Base-by-base conservation (phyloP, 495 filamentous ascomycete genomes). In the Aspergillus carlsbadensis region DNA sequence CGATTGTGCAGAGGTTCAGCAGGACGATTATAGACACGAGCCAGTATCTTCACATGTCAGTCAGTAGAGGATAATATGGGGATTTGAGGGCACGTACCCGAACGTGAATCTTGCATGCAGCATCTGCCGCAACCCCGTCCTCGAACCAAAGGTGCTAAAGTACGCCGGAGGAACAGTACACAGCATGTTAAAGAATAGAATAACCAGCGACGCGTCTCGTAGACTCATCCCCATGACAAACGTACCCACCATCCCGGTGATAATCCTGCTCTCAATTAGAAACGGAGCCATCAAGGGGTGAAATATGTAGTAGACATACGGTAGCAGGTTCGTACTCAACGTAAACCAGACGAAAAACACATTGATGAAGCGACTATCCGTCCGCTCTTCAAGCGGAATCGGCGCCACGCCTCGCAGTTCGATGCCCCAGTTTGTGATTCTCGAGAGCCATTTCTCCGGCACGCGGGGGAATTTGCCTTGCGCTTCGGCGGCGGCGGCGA, bases 51-150 rank as follows among this genome's bases (percentile, higher is more conserved):
- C 10, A 39, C 11, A 26, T n/a, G n/a, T 39, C 10, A 39, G 48
- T 20, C 15, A 8, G 31, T n/a, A n/a, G n/a, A n/a, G n/a, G n/a
- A n/a, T n/a, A n/a, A n/a, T n/a, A n/a, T n/a, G n/a, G n/a, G n/a
- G n/a, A n/a, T n/a, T n/a, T n/a, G n/a, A 20, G 18, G 6, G 18
- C 24, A 58, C 35, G 47, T 62, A 82, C 60, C 81, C 80, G 46
- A 80, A 84, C 47, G 73, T 75, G 56, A 74, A 84, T 6, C 81
- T 70, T 6, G 79, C 80, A 58, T 81, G 73, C 2, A 83, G 69
- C 76, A 84, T 82, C 64, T 83, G 81, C 7, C 81, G 71, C 66
- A 84, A 65, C 7, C 81, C 81, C 1, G 75, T 76, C 45, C 78
- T 72, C 4, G 81, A 75, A 0, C 78, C 79, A 52, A 79, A 65